Conservation (phyloP, 2,329 filamentous ascomycete species). For the Pleomassaria siparia region DNA sequence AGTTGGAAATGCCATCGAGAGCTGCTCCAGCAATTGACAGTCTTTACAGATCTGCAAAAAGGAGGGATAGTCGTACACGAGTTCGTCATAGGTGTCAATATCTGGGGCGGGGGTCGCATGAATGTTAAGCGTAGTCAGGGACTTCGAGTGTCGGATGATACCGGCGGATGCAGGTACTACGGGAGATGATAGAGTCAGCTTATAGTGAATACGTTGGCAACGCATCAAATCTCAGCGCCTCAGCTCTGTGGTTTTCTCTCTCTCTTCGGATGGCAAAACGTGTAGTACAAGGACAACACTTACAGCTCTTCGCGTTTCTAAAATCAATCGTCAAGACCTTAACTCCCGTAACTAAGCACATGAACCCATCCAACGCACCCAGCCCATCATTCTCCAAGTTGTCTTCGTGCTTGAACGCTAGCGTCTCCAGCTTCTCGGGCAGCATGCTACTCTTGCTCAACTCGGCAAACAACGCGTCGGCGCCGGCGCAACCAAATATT, state of each 20-base stretch:
- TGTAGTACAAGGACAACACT: too few relatives aligned
- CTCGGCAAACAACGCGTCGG: slow-evolving; percentile 50
- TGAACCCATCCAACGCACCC: slow-evolving; percentile 50
- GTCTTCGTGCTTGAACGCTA: slow-evolving; percentile 52
- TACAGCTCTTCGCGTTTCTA: slow-evolving; percentile 38
- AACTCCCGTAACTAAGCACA: slow-evolving; percentile 50
- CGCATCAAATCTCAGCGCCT: too few relatives aligned
- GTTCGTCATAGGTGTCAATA: slow-evolving; percentile 44
- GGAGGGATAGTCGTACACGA: slow-evolving; percentile 46
- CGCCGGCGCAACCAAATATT: slow-evolving; percentile 49
- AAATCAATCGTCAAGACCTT: slow-evolving; percentile 49
- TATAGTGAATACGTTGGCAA: too few relatives aligned
- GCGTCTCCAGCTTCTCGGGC: slow-evolving; percentile 47
- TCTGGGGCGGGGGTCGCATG: slow-evolving; percentile 42
- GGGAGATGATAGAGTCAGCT: neutral
- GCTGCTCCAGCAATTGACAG: slow-evolving; percentile 47
- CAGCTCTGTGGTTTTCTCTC: too few relatives aligned
- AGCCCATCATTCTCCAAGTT: slow-evolving; percentile 51
- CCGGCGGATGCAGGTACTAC: slow-evolving; percentile 45
- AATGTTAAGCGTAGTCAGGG: slow-evolving; percentile 47
- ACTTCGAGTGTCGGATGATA: slow-evolving; percentile 50
- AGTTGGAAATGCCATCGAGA: slow-evolving; percentile 50
- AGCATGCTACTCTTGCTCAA: slow-evolving; percentile 49
- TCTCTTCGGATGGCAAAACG: too few relatives aligned
- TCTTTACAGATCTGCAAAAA: slow-evolving; percentile 51